phyloP scores from a whole-genome alignment of 1,284 basidiomycete genomes.

The Papiliotrema nemorosa region DNA sequence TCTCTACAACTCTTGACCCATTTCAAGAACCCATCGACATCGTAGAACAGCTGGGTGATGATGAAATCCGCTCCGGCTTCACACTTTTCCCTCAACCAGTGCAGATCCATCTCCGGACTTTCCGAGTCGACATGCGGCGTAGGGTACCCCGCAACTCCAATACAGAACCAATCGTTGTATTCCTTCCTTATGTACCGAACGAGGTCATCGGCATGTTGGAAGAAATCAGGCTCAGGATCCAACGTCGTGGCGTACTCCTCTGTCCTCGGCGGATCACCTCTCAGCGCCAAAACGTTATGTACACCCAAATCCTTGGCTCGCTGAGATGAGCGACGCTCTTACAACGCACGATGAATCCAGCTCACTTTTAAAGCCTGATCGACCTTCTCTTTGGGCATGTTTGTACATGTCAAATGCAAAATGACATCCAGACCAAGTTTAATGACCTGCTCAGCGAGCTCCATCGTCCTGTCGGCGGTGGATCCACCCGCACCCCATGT shows the following conservation, averaged over 20 bases:
- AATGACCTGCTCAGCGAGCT: constrained; percentile 67
- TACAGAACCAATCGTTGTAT: constrained; percentile 80
- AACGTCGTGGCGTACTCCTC: constrained; percentile 87
- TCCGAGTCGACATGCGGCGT: constrained; percentile 79
- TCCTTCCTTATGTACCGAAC: constrained; percentile 86
- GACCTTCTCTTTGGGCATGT: constrained; percentile 85
- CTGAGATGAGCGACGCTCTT: constrained; percentile 49
- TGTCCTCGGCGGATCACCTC: constrained; percentile 91
- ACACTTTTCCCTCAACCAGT: constrained; percentile 78
- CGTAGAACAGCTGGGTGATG: constrained; percentile 96
- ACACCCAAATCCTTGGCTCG: constrained; percentile 78
- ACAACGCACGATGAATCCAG: neutral
- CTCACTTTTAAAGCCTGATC: constrained; percentile 79
- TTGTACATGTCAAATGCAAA: constrained; percentile 96
- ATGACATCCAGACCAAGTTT: constrained; percentile 63
- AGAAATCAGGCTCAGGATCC: constrained; percentile 76
- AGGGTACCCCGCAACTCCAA: constrained; percentile 73
- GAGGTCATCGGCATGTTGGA: constrained; percentile 84
- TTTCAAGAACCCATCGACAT: constrained; percentile 73
- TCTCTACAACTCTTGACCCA: constrained; percentile 72
- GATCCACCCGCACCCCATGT: constrained; percentile 98
- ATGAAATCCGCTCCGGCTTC: constrained; percentile 95
- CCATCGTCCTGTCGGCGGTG: constrained; percentile 81
- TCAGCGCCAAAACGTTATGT: constrained; percentile 83
- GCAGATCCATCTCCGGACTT: constrained; percentile 67